Conservation (phyloP, 2,329 filamentous ascomycete species). For the Gliomastix tumulicola region DNA sequence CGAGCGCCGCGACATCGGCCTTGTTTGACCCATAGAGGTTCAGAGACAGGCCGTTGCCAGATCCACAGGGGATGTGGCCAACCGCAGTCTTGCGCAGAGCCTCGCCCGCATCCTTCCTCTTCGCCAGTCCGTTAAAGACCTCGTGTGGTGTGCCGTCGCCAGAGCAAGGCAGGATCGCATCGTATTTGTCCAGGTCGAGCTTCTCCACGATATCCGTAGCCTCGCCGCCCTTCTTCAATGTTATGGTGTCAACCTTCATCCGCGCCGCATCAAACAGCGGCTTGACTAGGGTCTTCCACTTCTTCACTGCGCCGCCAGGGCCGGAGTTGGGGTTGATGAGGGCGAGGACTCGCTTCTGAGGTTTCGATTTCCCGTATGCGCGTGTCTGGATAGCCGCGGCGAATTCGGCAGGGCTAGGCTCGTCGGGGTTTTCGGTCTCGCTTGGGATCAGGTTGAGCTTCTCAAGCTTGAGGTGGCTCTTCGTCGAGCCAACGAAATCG, state of each 20-base stretch:
- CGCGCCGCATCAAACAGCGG: slow-evolving; percentile 78
- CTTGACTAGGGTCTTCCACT: slow-evolving; percentile 68
- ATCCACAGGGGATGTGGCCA: slow-evolving; percentile 83
- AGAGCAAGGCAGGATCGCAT: slow-evolving; percentile 82
- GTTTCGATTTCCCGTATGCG: slow-evolving; percentile 64
- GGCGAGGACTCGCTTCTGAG: slow-evolving; percentile 74
- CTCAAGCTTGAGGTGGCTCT: slow-evolving; percentile 51
- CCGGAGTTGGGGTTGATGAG: slow-evolving; percentile 89
- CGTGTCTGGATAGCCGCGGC: slow-evolving; percentile 55
- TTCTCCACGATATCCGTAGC: slow-evolving; percentile 69
- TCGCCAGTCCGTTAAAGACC: slow-evolving; percentile 86
- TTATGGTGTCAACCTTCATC: slow-evolving; percentile 67
- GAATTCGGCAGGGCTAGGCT: slow-evolving; percentile 50
- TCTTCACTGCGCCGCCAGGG: slow-evolving; percentile 65
- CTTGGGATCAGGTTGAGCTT: slow-evolving; percentile 43
- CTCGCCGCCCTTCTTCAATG: slow-evolving; percentile 67
- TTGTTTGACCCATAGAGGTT: slow-evolving; percentile 80
- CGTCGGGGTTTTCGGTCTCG: slow-evolving; percentile 10
- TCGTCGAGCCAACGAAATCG: slow-evolving; percentile 60
- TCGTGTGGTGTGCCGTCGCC: slow-evolving; percentile 90
- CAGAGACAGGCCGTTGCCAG: slow-evolving; percentile 87
- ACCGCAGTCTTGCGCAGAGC: slow-evolving; percentile 76
- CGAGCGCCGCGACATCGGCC: slow-evolving; percentile 69
- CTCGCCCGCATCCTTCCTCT: slow-evolving; percentile 63
- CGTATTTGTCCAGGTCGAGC: slow-evolving; percentile 72